Percentiles rank a stretch among this genome's conserved stretches.
These are phyloP conservation scores for Solanum ahanhuiri DNA, from an alignment of 257 asterid genomes.

Conservation along the genomic window DNA sequence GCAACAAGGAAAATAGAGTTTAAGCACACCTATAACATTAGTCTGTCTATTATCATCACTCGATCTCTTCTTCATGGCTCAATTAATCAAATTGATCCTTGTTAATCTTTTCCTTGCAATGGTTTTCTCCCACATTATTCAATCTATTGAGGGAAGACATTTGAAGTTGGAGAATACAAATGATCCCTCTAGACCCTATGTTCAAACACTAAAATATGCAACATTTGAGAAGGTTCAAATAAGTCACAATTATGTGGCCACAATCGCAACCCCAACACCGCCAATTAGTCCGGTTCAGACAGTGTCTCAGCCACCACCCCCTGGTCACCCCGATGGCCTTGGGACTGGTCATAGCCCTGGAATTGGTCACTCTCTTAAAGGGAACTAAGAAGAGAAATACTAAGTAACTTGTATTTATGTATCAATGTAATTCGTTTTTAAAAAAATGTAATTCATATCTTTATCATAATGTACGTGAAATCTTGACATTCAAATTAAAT, in stretches of 20 bases:
- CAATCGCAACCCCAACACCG: constrained; percentile 9
- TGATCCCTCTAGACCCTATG: neutral
- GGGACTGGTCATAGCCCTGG: constrained; percentile 30
- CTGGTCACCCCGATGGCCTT: constrained; percentile 28
- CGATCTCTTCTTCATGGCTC: constrained; percentile 20
- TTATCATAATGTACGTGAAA: neutral
- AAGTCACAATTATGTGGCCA: constrained; percentile 2
- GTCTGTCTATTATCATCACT: neutral
- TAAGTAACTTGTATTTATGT: neutral
- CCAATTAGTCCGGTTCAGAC: constrained; percentile 2
- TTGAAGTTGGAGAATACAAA: neutral
- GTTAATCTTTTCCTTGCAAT: constrained; percentile 26
- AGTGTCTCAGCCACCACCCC: constrained; percentile 16
- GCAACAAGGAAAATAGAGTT: neutral
- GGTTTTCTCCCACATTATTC: constrained; percentile 13
- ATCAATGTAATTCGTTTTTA: neutral
- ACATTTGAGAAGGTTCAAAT: neutral
- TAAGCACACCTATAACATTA: constrained; percentile 10
- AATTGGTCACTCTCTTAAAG: constrained; percentile 1
- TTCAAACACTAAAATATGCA: neutral
- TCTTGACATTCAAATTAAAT: neutral
- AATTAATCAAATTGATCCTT: constrained; percentile 7
- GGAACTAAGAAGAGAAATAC: neutral
- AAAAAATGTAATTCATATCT: neutral
- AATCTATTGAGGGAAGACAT: neutral